phyloP scores from a whole-genome alignment of 441 rosid genomes.

The Sinapis alba region DNA sequence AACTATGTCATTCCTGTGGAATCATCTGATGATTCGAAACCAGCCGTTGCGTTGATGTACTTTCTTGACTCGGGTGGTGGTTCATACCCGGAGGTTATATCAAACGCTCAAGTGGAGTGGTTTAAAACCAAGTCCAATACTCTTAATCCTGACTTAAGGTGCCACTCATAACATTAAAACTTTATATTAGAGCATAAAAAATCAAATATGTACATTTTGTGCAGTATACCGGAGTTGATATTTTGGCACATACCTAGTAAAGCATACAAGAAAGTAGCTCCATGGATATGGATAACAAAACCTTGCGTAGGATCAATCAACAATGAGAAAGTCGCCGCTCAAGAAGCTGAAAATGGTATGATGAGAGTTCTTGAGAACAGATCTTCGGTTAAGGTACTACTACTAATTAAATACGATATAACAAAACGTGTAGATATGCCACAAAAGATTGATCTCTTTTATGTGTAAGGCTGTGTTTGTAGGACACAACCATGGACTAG shows the following conservation, averaged over 20 bases:
- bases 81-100: slow-evolving; percentile 74
- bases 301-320: slow-evolving; percentile 91
- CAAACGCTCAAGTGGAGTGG: slow-evolving; percentile 81
- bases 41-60: slow-evolving; percentile 56
- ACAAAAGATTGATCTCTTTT: not conserved
- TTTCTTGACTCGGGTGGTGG: slow-evolving; percentile 96
- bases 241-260: slow-evolving; percentile 94
- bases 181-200: not conserved
- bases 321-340: slow-evolving; percentile 73
- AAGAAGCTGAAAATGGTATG: slow-evolving; percentile 76
- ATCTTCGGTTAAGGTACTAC: slow-evolving; percentile 72
- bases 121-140: slow-evolving; percentile 53
- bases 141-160: slow-evolving; percentile 78
- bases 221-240: slow-evolving; percentile 80
- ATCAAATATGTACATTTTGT: not conserved
- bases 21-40: slow-evolving; percentile 41
- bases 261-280: slow-evolving; percentile 80
- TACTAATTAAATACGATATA: slow-evolving; percentile 15
- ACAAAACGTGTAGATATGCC: not conserved
- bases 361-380: slow-evolving; percentile 61
- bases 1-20: slow-evolving; percentile 63
- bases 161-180: not conserved
- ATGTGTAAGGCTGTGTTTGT: slow-evolving; percentile 76
- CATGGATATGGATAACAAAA: slow-evolving; percentile 47
- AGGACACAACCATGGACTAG: slow-evolving; percentile 94